Conservation (phyloP, 495 filamentous ascomycete genomes). For the Xylaria intraflava region DNA sequence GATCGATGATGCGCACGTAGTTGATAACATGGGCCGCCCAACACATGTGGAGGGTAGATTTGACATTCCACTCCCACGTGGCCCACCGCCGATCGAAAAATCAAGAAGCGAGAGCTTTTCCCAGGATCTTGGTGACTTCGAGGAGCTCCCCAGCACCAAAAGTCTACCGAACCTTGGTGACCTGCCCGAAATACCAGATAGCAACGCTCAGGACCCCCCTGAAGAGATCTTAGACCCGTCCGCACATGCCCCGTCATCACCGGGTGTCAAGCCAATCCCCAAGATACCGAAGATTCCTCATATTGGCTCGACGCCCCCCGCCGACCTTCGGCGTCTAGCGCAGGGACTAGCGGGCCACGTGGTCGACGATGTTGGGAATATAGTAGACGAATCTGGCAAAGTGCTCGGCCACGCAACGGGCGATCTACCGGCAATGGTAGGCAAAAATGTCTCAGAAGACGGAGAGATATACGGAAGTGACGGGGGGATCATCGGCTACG, state of each 20-base stretch:
- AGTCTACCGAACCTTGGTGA: slow-evolving; percentile 15
- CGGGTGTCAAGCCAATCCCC: slow-evolving; percentile 24
- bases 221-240: slow-evolving; percentile 26
- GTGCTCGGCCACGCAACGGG: slow-evolving; percentile 41
- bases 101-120: slow-evolving; percentile 7
- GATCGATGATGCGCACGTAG: slow-evolving; percentile 2
- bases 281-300: slow-evolving; percentile 24
- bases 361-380: slow-evolving; percentile 64
- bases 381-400: slow-evolving; percentile 57
- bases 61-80: slow-evolving; percentile 23
- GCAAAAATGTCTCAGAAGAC: slow-evolving; percentile 33
- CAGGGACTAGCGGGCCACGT: slow-evolving; percentile 62
- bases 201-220: slow-evolving; percentile 20
- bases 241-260: slow-evolving; percentile 17
- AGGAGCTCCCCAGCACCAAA: slow-evolving; percentile 16
- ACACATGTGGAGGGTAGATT: slow-evolving; percentile 24
- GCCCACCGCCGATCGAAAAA: slow-evolving; percentile 2
- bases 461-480: slow-evolving; percentile 41
- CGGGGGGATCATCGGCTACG: slow-evolving; percentile 42
- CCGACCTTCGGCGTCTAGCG: slow-evolving; percentile 31
- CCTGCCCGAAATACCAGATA: slow-evolving; percentile 13
- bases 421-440: slow-evolving; percentile 43
- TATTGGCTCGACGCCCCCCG: slow-evolving; percentile 18
- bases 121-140: slow-evolving; percentile 14
- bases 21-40: slow-evolving; percentile 24